Conservation (phyloP, 2,329 filamentous ascomycete species). For the Penicillium sumatraense region DNA sequence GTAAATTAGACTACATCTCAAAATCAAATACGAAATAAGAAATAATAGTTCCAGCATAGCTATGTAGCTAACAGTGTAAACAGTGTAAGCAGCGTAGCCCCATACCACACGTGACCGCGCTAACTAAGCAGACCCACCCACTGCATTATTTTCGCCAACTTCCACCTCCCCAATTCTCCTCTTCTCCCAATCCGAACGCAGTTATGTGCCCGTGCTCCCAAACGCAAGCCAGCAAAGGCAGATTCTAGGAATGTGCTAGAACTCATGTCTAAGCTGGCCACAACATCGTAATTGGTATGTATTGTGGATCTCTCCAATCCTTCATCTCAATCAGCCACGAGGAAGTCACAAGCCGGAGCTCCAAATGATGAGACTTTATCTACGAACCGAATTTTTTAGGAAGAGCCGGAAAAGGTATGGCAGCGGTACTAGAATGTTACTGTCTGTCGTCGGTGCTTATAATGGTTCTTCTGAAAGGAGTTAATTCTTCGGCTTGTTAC, state of each 20-base stretch:
- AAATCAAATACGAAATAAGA: not conserved
- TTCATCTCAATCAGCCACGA: not conserved
- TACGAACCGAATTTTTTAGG: constrained; percentile 50
- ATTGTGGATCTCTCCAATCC: not conserved
- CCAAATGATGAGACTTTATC: constrained; percentile 49
- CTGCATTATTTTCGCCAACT: constrained; percentile 23
- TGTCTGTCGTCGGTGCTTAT: constrained; percentile 52
- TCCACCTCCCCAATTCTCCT: constrained; percentile 6
- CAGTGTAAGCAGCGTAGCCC: not conserved
- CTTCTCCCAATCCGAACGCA: constrained; percentile 2
- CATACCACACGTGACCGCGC: constrained; percentile 21
- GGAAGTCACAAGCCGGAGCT: constrained; percentile 17
- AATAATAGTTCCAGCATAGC: too few species aligned
- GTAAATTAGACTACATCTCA: not conserved
- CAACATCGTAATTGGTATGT: constrained; percentile 11
- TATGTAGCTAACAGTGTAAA: not conserved
- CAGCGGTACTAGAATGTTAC: constrained; percentile 29
- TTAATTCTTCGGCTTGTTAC: constrained; percentile 20
- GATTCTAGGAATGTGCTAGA: constrained; percentile 11
- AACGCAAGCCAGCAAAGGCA: constrained; percentile 11
- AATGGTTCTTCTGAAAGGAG: constrained; percentile 52
- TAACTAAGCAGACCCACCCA: constrained; percentile 11
- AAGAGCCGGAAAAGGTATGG: constrained; percentile 56
- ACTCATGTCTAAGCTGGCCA: constrained; percentile 9
- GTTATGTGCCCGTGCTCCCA: not conserved